Evolutionary conservation across 192 early-diverging fungal genomes (phyloP), one percentile per base, ranked within the genome.

Genomic region (Spizellomyces sp.): DNA sequence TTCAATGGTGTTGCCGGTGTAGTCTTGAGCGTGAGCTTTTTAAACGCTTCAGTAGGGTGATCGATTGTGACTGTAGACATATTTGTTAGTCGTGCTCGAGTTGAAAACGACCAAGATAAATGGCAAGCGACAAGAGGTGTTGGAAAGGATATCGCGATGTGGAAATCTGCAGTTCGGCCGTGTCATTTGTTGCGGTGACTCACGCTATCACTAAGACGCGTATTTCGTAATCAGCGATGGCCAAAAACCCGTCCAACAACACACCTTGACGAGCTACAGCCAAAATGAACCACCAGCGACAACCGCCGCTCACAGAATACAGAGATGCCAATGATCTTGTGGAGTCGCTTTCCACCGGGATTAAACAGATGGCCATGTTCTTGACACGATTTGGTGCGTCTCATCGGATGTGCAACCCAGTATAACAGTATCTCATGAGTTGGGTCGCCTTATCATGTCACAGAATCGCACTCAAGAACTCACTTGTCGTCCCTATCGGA

Each of bases 1-100:
- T 90, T 83, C 15, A 96, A 80, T 6, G 90, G 82, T 81, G 89
- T 94, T 4, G 86, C 79, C 0, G 93, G 93, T 17, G 92, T 87
- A 22, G 90, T 89, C 66, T 91, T 92, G 47, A 93, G 77, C 10
- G 75, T 69, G 36, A 71, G 65, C 60, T 80, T 82, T 73, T 84
- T 82, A 36, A 56, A 21, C 22, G 74, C 75, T 17, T 75, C 10
- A 12, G 50, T n/a, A n/a, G 60, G 62, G 57, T 64, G 70, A 12
- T 41, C n/a, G 14, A 72, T n/a, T 14, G 70, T 72, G 4, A 72
- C 70, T 36, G 27, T 36, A 27, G 68, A 70, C 66, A 67, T 67
- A 19, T 36, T 61, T 36, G 27, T 36, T 3, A 36, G 27, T 36
- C 27, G 27, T 36, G 27, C 27, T 36, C 27, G 27, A 2, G 0